These are phyloP conservation scores for Aplosporella prunicola DNA, from an alignment of 2,329 filamentous ascomycete genomes.

Conservation along the genomic window DNA sequence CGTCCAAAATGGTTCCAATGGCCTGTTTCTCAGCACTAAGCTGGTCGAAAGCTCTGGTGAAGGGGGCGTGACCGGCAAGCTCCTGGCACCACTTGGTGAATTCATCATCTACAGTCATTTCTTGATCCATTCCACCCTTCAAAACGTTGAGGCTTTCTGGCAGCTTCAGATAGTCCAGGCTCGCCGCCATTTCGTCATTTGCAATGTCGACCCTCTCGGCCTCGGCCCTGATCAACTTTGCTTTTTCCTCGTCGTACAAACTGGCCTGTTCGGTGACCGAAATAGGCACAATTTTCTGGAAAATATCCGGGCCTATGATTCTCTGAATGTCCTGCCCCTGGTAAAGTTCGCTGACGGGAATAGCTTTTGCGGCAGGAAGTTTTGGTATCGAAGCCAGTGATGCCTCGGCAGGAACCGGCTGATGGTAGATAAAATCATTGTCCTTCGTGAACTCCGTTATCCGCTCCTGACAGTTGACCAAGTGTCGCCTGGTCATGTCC, in stretches of 20 bases:
- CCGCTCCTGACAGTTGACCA: slow-evolving; percentile 71
- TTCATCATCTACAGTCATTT: slow-evolving; percentile 78
- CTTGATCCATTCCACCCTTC: slow-evolving; percentile 86
- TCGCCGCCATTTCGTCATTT: slow-evolving; percentile 92
- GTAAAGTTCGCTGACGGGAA: slow-evolving; percentile 92
- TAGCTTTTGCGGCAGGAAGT: slow-evolving; percentile 88
- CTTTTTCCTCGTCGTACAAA: slow-evolving; percentile 96
- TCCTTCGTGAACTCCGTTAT: slow-evolving; percentile 71
- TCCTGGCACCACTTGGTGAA: slow-evolving; percentile 93
- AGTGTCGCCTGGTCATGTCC: slow-evolving; percentile 78
- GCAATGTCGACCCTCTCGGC: slow-evolving; percentile 87
- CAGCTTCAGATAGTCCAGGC: slow-evolving; percentile 83
- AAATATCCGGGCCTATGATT: slow-evolving; percentile 94
- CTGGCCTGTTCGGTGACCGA: slow-evolving; percentile 94
- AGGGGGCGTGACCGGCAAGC: slow-evolving; percentile 74
- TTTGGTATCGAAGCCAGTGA: slow-evolving; percentile 76
- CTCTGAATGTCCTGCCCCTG: slow-evolving; percentile 94
- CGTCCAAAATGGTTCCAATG: slow-evolving; percentile 64
- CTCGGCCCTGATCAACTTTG: slow-evolving; percentile 86
- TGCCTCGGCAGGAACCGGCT: slow-evolving; percentile 78
- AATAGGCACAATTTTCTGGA: slow-evolving; percentile 92
- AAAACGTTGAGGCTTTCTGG: slow-evolving; percentile 82
- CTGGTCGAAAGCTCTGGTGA: slow-evolving; percentile 67
- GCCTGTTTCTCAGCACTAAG: slow-evolving; percentile 68
- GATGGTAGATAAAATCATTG: slow-evolving; percentile 98